Conservation (phyloP, 176 grass and related monocot genomes). For the Oropetium thomaeum region DNA sequence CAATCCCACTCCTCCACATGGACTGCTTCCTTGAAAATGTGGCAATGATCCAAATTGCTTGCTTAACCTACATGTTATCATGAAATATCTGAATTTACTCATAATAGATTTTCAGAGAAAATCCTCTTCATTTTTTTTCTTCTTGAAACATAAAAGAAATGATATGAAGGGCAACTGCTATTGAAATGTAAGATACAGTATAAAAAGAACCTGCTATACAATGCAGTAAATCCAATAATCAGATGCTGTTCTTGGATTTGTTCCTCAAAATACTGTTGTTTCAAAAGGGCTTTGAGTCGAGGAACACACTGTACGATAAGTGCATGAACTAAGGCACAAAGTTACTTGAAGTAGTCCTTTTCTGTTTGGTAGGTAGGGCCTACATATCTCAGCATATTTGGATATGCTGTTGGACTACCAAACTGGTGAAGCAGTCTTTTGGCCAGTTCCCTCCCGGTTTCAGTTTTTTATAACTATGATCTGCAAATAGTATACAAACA, state of each 20-base stretch:
- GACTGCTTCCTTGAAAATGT: neutral
- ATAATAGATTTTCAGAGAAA: neutral
- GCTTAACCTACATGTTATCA: neutral
- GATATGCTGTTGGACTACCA: slow-evolving; percentile 17
- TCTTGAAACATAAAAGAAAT: neutral
- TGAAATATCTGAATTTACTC: neutral
- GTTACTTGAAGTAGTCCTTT: neutral
- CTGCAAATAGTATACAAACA: too few species aligned
- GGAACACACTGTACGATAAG: neutral
- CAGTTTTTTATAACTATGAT: neutral
- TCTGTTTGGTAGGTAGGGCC: neutral
- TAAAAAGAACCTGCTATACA: neutral
- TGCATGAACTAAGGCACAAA: neutral
- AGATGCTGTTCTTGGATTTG: neutral
- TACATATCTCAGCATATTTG: neutral
- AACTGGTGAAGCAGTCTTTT: neutral
- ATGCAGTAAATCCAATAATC: neutral
- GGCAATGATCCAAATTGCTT: neutral
- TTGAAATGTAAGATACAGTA: neutral
- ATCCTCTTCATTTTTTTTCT: neutral
- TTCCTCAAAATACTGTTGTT: neutral
- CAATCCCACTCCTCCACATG: neutral
- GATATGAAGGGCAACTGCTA: neutral
- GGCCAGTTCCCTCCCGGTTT: neutral
- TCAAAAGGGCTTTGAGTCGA: neutral